These are phyloP conservation scores for Camelina sativa DNA, from an alignment of 345 rosid genomes.

Conservation along the genomic window DNA sequence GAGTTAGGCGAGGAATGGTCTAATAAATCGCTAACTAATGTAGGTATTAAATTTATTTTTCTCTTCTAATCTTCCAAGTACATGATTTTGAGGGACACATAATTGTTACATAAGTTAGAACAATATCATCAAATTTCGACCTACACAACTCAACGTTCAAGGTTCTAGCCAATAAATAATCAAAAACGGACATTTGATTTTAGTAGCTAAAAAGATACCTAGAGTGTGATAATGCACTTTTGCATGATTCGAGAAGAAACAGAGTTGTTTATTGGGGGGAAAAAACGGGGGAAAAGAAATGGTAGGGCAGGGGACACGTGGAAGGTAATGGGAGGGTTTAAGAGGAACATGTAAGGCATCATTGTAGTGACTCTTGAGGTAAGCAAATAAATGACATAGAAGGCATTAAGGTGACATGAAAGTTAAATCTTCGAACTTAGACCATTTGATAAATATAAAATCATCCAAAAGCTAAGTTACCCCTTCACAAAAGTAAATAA, in stretches of 20 bases:
- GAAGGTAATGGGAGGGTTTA: conserved; percentile 12
- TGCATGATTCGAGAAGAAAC: conserved; percentile 38
- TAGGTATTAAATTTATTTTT: background rate
- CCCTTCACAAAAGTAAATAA: conserved; percentile 38
- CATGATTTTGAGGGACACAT: background rate
- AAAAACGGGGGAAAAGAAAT: conserved; percentile 34
- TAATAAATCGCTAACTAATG: background rate
- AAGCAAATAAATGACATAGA: conserved; percentile 43
- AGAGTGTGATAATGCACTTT: background rate
- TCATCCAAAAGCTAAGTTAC: conserved; percentile 41
- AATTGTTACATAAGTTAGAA: background rate
- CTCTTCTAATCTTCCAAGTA: background rate
- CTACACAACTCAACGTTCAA: background rate
- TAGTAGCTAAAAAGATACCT: conserved; percentile 9
- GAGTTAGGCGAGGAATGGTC: background rate
- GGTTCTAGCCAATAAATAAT: conserved; percentile 1
- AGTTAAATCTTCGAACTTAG: conserved; percentile 34
- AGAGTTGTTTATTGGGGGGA: conserved; percentile 18
- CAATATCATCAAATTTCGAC: background rate
- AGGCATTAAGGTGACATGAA: conserved; percentile 37
- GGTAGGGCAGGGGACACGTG: conserved; percentile 17
- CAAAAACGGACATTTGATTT: conserved; percentile 2
- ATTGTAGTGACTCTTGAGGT: conserved; percentile 34
- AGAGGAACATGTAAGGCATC: conserved; percentile 13
- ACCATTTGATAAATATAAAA: conserved; percentile 26